Evolutionary conservation across 2,329 filamentous ascomycete genomes (phyloP).

Genomic region (Aspergillus oerlinghausenensis): DNA sequence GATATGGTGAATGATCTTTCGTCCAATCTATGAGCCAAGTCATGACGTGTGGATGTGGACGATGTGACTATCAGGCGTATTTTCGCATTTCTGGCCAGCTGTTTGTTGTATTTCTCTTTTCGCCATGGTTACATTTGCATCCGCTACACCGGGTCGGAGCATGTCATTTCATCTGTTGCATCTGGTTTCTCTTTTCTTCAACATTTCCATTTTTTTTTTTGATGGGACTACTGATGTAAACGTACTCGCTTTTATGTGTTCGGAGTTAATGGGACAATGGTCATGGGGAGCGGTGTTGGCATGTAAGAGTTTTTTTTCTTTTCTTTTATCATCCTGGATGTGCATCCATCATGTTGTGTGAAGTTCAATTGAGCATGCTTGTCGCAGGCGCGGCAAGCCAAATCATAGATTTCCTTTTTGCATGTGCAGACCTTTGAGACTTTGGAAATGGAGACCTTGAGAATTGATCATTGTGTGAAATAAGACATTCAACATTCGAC

Average conservation of each 20-base stretch:
- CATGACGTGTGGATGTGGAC: background rate
- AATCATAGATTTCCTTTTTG: slow-evolving; percentile 2
- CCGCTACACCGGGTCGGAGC: slow-evolving; percentile 5
- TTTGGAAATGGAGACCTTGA: background rate
- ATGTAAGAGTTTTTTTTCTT: background rate
- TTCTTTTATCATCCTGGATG: background rate
- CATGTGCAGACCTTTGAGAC: background rate
- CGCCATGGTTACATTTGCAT: slow-evolving; percentile 11
- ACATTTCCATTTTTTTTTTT: background rate
- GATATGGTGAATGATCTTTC: background rate
- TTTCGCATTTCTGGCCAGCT: background rate
- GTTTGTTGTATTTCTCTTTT: slow-evolving; percentile 5
- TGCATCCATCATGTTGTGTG: background rate
- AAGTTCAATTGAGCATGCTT: background rate
- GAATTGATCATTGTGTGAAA: background rate
- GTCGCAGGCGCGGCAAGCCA: background rate
- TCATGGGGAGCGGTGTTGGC: background rate
- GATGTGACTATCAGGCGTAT: background rate
- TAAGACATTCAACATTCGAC: background rate
- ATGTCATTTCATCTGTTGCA: slow-evolving; percentile 4
- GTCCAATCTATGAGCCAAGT: background rate
- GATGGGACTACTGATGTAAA: background rate
- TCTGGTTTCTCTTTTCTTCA: slow-evolving; percentile 3
- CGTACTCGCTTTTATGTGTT: background rate
- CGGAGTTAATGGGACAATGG: background rate